Evolutionary conservation across 345 rosid genomes (phyloP).

Genomic region (Turnera subulata): DNA sequence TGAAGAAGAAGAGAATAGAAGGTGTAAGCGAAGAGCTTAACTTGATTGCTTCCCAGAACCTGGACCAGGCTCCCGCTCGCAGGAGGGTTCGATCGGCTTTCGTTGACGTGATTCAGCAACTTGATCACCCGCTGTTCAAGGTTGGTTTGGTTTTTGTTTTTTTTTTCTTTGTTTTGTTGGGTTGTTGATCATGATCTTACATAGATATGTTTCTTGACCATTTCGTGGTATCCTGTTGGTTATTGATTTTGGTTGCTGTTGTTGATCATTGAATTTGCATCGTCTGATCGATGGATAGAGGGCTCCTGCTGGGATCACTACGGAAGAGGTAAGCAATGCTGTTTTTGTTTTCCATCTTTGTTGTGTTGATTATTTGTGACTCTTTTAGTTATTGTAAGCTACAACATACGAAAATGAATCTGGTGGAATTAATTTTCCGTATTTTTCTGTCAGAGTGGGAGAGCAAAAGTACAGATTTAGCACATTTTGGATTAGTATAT

Average conservation of each 20-base stretch:
- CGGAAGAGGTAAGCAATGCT: conserved; percentile 61
- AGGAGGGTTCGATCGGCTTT: conserved; percentile 75
- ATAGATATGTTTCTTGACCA: too few relatives aligned
- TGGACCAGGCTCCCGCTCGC: conserved; percentile 74
- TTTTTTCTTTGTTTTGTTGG: not conserved
- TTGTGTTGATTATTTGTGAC: too few relatives aligned
- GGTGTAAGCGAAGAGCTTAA: conserved; percentile 70
- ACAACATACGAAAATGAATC: too few relatives aligned
- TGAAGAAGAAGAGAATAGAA: conserved; percentile 30
- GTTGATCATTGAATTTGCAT: conserved; percentile 9
- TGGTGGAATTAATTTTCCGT: too few relatives aligned
- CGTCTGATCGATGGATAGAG: conserved; percentile 28
- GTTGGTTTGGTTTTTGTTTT: conserved; percentile 24
- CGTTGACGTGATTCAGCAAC: conserved; percentile 49
- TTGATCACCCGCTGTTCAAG: conserved; percentile 88
- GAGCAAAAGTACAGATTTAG: too few relatives aligned
- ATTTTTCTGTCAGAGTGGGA: too few relatives aligned
- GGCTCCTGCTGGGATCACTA: conserved; percentile 72
- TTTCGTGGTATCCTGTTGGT: not conserved
- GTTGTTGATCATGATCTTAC: not conserved
- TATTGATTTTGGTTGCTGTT: conserved; percentile 3
- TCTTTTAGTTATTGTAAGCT: too few relatives aligned
- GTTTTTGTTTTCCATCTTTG: conserved; percentile 2
- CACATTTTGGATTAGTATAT: too few relatives aligned
- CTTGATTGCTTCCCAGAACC: conserved; percentile 52